These are phyloP conservation scores for Kodamaea anthophila DNA, from an alignment of 1,139 yeast species.

Conservation along the genomic window DNA sequence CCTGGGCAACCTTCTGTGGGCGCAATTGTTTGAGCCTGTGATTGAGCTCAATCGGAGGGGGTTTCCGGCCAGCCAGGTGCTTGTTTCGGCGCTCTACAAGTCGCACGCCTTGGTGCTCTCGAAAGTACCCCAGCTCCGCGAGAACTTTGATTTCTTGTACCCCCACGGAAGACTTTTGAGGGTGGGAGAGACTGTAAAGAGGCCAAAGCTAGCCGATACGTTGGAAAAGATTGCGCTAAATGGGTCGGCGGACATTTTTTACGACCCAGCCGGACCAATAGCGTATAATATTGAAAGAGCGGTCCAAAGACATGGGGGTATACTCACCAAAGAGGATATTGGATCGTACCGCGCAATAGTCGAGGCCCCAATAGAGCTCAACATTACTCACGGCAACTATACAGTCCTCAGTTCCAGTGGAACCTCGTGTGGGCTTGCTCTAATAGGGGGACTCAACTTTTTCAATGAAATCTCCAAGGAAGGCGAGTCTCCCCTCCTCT, in stretches of 20 bases:
- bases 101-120: constrained; percentile 24
- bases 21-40: constrained; percentile 70
- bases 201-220: constrained; percentile 63
- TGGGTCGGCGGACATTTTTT: constrained; percentile 73
- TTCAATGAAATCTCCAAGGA: constrained; percentile 17
- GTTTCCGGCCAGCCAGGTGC: constrained; percentile 49
- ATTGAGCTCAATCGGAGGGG: constrained; percentile 62
- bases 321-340: constrained; percentile 60
- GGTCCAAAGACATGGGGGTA: constrained; percentile 50
- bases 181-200: constrained; percentile 53
- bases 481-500: constrained; percentile 34
- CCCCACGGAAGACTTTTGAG: constrained; percentile 27
- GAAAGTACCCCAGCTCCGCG: constrained; percentile 19
- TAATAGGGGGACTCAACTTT: constrained; percentile 68
- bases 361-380: constrained; percentile 48
- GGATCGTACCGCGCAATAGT: constrained; percentile 50
- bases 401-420: constrained; percentile 68
- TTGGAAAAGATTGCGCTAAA: constrained; percentile 60
- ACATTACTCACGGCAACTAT: constrained; percentile 25
- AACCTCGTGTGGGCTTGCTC: constrained; percentile 78
- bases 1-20: constrained; percentile 68
- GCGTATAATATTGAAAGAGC: constrained; percentile 47
- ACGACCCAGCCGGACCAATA: constrained; percentile 77
- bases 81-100: constrained; percentile 28
- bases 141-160: constrained; percentile 36